Conservation (phyloP, 768 basidiomycete genomes). For the Plicaturopsis crispa region DNA sequence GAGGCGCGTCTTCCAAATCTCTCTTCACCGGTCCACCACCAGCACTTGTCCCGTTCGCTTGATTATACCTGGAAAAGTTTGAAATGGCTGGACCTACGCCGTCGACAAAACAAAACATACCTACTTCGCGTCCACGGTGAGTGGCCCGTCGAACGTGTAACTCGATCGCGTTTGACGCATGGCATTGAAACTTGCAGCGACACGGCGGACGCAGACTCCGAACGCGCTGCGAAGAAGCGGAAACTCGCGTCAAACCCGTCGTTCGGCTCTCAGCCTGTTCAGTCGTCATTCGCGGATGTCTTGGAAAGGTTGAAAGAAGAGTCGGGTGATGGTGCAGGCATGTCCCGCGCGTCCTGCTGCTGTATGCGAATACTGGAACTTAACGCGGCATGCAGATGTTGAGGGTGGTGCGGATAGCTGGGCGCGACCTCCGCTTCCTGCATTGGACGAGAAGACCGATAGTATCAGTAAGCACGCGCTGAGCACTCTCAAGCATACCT, state of each 20-base stretch:
- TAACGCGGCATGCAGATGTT: constrained; percentile 31
- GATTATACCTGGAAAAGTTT: no score
- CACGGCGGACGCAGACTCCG: constrained; percentile 14
- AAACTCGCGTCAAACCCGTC: constrained; percentile 36
- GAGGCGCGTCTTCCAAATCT: no score
- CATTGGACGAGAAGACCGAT: constrained; percentile 54
- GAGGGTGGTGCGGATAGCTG: constrained; percentile 78
- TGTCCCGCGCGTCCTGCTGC: constrained; percentile 10
- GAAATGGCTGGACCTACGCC: no score
- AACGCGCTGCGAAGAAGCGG: constrained; percentile 46
- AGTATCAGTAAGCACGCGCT: constrained; percentile 53
- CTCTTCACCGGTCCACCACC: no score
- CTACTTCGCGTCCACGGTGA: constrained; percentile 11
- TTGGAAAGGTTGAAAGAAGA: constrained; percentile 56
- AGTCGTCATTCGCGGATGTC: constrained; percentile 52
- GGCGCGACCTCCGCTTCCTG: constrained; percentile 53
- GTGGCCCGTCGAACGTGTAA: constrained; percentile 3
- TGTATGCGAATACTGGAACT: constrained; percentile 1
- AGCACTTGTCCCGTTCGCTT: no score
- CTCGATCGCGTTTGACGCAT: constrained; percentile 1
- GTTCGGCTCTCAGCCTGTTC: constrained; percentile 26
- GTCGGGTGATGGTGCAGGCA: constrained; percentile 34
- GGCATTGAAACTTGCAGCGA: constrained; percentile 11
- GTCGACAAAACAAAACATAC: constrained; percentile 11
- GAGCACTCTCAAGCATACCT: constrained; percentile 13